Conservation (phyloP, 2,329 filamentous ascomycete species). For the Xylaria hypoxylon region DNA sequence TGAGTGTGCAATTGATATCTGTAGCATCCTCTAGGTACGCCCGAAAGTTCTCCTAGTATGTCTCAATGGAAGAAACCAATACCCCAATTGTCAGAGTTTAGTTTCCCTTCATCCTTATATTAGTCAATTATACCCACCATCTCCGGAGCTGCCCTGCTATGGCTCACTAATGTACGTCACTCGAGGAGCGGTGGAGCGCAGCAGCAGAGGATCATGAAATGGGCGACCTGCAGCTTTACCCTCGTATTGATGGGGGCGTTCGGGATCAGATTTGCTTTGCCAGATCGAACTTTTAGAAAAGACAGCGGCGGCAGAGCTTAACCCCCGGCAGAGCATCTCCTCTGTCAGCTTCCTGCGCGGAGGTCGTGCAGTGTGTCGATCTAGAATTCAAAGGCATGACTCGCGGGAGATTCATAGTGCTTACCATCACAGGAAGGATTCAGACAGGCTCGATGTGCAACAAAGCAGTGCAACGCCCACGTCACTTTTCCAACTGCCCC, state of each 20-base stretch:
- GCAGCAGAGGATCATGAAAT: background rate
- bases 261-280: slow-evolving; percentile 8
- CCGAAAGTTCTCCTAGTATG: background rate
- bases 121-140: background rate
- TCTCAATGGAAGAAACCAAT: background rate
- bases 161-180: slow-evolving; percentile 5
- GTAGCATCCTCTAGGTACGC: background rate
- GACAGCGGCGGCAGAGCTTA: background rate
- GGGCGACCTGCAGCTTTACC: slow-evolving; percentile 16
- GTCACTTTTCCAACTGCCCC: slow-evolving; percentile 43
- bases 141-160: background rate
- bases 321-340: slow-evolving; percentile 2
- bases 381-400: slow-evolving; percentile 6
- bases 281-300: background rate
- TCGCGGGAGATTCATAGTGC: slow-evolving; percentile 13
- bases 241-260: slow-evolving; percentile 4
- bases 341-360: background rate
- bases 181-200: background rate
- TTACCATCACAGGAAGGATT: slow-evolving; percentile 19
- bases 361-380: slow-evolving; percentile 7
- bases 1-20: background rate
- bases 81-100: background rate
- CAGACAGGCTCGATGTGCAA: slow-evolving; percentile 9
- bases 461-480: slow-evolving; percentile 32
- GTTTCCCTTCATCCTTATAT: background rate